These are phyloP conservation scores for Cytospora piceicola DNA, from an alignment of 2,329 filamentous ascomycete species.

Conservation along the genomic window DNA sequence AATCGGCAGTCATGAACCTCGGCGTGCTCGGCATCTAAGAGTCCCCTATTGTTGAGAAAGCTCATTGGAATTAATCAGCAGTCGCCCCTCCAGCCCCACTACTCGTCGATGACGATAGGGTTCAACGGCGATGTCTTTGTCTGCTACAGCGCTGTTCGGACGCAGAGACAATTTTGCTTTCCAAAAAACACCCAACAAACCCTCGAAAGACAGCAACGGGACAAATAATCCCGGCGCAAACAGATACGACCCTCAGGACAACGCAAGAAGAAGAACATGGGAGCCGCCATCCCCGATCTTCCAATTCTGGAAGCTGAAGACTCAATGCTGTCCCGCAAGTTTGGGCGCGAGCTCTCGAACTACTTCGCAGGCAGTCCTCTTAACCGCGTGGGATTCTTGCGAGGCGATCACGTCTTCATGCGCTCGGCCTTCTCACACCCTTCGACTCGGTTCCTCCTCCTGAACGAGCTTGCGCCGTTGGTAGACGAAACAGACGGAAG, in stretches of 20 bases:
- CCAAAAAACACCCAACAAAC: not conserved
- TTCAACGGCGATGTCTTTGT: constrained; percentile 4
- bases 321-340: constrained; percentile 75
- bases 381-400: constrained; percentile 80
- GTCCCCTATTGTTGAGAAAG: too few relatives aligned
- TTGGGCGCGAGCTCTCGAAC: constrained; percentile 79
- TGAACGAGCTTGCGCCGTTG: constrained; percentile 79
- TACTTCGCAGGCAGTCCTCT: constrained; percentile 81
- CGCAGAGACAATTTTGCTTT: not conserved
- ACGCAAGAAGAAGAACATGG: constrained; percentile 12
- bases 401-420: constrained; percentile 72
- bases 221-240: constrained; percentile 2
- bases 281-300: constrained; percentile 46
- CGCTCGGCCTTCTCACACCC: constrained; percentile 68
- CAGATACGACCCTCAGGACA: not conserved
- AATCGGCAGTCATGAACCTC: constrained; percentile 6
- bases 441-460: constrained; percentile 72
- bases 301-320: constrained; percentile 51
- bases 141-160: not conserved
- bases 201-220: not conserved
- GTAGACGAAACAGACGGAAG: constrained; percentile 47
- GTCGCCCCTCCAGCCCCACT: constrained; percentile 27
- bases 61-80: constrained; percentile 25
- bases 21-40: not conserved
- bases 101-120: constrained; percentile 25